Evolutionary conservation across 2,329 filamentous ascomycete species (phyloP), one percentile per base, ranked within the genome.

Genomic region (Cordyceps cateniannulata): DNA sequence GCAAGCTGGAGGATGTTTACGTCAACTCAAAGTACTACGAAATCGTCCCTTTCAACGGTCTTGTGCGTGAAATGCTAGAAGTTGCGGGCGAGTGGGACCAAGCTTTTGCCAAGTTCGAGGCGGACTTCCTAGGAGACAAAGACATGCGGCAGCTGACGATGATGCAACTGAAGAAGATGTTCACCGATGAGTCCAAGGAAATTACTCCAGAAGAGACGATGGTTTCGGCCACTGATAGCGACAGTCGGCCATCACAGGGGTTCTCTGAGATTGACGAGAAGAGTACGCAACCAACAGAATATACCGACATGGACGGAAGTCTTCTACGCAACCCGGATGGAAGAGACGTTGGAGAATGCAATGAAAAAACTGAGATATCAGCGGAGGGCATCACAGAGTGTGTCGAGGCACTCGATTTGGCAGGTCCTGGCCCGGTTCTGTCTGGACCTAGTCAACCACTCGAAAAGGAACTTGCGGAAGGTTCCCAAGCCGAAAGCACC

Each of bases 21-120:
- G 92, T 95, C 77, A 87, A 87, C 65, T 96, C 93, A 2, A 93
- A 91, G 70, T 98, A 98, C 71, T 99, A 96, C 77, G 95, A 99
- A 73, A 88, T 97, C 59, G 93, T 98, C 54, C 95, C 96, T 0
- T 82, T 99, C 64, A 99, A 98, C 67, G 83, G 88, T 61, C 89
- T 93, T 8, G 85, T 97, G 54, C 87, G 93, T 66, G 89, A 91
- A 60, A 95, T 96, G 79, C 87, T 98, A 65, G 93, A 97, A 70
- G 96, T 90, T 67, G 93, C 93, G 4, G 87, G 92, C 22, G 91
- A 93, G 65, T 99, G 95, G 95, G 96, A 99, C 69, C 86, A 88
- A 25, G 86, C 86, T 0, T 99, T 99, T 75, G 82, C 86, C 60
- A 89, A 95, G 59, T 98, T 99, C 62, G 96, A 99, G 71, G 85